Base-by-base conservation (phyloP, 306 rosid genomes). In the Lathyrus sativus region DNA sequence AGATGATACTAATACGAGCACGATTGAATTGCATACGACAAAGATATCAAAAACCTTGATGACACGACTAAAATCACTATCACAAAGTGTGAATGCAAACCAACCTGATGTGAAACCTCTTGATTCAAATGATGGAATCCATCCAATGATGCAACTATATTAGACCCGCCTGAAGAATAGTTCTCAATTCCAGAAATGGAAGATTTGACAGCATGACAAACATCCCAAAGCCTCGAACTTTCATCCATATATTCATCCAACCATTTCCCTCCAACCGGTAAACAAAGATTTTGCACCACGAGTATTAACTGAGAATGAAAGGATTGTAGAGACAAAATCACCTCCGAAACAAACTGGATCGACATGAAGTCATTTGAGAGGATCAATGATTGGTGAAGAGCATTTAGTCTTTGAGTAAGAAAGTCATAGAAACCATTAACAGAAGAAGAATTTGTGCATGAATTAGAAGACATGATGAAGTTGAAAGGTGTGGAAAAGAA, bases 181-280 rank as follows among this genome's bases (percentile, higher is more conserved):
- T 70, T 84, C 46, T 91, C 95, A 63, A 88, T 74, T 9, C 82
- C 83, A 28, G 92, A 84, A 59, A 85, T 70, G 9, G 87, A 90
- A 2, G 90, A 84, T 71, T 91, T 91, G 66, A 91, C 89, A 0
- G 83, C 86, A 72, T 86, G 92, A 38, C 86, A 91, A 28, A 90
- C 81, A 78, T 91, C 95, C 97, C 92, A 91, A 14, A 88, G 90
- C 80, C 87, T 79, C 5, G 97, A 86, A 68, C 86, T 88, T 59
- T 91, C 97, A 3, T 91, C 97, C 95, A 91, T 91, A 80, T 91
- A 91, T 73, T 91, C 97, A 28, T 91, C 92, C 15, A 91, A 82
- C 97, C 97, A 91, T 70, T 91, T 91, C 1, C 90, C 97, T 3
- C 97, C 95, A 2, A 82, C 79, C 0, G 97, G 97, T 18, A 91